phyloP scores from a whole-genome alignment of 805 yeast genomes.

The Ogataea glucozyma region DNA sequence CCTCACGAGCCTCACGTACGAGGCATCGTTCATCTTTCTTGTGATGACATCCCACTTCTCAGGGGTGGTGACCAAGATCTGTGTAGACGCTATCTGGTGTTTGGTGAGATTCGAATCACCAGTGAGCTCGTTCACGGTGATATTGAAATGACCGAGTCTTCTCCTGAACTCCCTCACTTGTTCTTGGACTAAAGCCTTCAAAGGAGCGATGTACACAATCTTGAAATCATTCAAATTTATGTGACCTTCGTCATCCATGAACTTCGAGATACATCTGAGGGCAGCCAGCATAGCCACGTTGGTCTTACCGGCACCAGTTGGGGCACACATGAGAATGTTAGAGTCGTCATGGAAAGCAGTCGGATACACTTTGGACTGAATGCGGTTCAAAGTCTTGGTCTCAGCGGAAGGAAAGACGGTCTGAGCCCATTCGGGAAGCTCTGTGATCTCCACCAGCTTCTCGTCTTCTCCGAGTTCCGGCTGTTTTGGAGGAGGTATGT shows the following conservation, averaged over 20 bases:
- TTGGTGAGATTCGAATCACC: constrained; percentile 83
- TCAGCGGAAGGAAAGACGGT: constrained; percentile 69
- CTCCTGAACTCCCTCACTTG: constrained; percentile 85
- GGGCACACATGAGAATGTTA: constrained; percentile 87
- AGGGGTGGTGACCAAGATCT: constrained; percentile 87
- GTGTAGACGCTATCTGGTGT: constrained; percentile 75
- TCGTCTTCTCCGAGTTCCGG: constrained; percentile 40
- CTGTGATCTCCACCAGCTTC: constrained; percentile 54
- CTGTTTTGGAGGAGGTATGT: constrained; percentile 80
- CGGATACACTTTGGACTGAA: constrained; percentile 83
- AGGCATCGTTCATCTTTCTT: constrained; percentile 70
- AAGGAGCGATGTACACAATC: constrained; percentile 87
- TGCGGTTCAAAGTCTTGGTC: constrained; percentile 67
- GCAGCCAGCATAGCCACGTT: constrained; percentile 90
- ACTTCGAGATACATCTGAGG: constrained; percentile 59
- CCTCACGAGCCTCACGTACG: constrained; percentile 63
- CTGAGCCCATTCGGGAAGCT: constrained; percentile 82
- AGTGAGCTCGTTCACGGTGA: constrained; percentile 80
- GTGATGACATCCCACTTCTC: constrained; percentile 98
- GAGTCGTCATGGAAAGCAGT: constrained; percentile 70
- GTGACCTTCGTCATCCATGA: constrained; percentile 49
- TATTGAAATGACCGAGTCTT: constrained; percentile 61
- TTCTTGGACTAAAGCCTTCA: constrained; percentile 93
- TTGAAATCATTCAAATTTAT: constrained; percentile 60
- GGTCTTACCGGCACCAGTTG: constrained; percentile 98